These are phyloP conservation scores for Pythium scleroteichum DNA, from an alignment of 352 stramenopile species.

Conservation along the genomic window DNA sequence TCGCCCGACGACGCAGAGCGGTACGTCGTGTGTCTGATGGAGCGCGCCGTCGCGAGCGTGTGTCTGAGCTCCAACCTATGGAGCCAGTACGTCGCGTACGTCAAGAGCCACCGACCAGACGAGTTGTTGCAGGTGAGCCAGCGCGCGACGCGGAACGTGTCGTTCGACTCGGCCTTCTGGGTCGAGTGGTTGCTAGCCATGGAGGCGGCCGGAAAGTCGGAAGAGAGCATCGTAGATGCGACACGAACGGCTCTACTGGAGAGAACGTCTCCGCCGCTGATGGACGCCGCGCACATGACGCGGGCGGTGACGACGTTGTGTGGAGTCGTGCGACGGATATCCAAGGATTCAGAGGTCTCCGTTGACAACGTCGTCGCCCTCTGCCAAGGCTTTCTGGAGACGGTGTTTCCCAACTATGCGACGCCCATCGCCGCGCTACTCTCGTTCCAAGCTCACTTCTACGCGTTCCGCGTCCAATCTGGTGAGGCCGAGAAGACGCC, in stretches of 20 bases:
- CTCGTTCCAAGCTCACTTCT: conserved; percentile 58
- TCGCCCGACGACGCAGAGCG: conserved; percentile 7
- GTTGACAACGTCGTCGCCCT: conserved; percentile 36
- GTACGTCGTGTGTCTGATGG: conserved; percentile 51
- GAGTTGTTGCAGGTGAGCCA: conserved; percentile 24
- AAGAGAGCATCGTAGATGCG: conserved; percentile 28
- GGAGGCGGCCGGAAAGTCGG: conserved; percentile 26
- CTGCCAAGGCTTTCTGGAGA: conserved; percentile 38
- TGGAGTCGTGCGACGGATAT: conserved; percentile 16
- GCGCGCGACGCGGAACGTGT: conserved; percentile 63
- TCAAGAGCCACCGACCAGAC: conserved; percentile 15
- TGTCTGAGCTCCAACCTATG: conserved; percentile 64
- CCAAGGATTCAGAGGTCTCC: conserved; percentile 21
- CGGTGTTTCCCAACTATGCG: conserved; percentile 38
- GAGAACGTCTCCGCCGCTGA: conserved; percentile 36
- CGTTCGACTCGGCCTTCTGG: conserved; percentile 64
- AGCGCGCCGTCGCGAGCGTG: conserved; percentile 51
- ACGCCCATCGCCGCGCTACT: conserved; percentile 34
- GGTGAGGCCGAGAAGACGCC: background rate
- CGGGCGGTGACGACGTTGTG: conserved; percentile 42
- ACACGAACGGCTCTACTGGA: conserved; percentile 35
- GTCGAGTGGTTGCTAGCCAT: conserved; percentile 55
- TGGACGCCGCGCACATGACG: conserved; percentile 60
- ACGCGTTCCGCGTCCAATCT: conserved; percentile 16
- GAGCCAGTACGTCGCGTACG: conserved; percentile 50